Conservation (phyloP, 257 asterid species). For the Gentiana dahurica region DNA sequence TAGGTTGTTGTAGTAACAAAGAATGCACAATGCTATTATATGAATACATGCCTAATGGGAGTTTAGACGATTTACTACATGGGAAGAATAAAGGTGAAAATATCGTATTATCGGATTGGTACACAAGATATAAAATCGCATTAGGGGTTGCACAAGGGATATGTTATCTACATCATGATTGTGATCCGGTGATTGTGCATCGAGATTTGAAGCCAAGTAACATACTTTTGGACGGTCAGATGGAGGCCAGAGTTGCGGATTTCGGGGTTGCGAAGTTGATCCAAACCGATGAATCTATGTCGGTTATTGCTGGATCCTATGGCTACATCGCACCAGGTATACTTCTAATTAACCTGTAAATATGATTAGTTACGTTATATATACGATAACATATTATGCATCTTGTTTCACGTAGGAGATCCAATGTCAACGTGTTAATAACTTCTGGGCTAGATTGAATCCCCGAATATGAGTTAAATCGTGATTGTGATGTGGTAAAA, state of each 20-base stretch:
- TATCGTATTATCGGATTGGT: conserved; percentile 52
- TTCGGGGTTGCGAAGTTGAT: conserved; percentile 81
- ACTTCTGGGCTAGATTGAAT: no score
- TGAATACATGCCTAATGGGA: conserved; percentile 95
- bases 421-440: no score
- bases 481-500: no score
- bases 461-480: no score
- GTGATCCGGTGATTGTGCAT: conserved; percentile 72
- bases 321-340: conserved; percentile 97
- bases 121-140: conserved; percentile 57
- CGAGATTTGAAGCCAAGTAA: conserved; percentile 73
- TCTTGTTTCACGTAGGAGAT: no score
- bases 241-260: conserved; percentile 88
- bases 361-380: no score
- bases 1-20: conserved; percentile 65
- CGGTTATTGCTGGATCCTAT: conserved; percentile 81
- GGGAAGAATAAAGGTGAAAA: conserved; percentile 50
- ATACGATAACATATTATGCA: no score
- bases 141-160: conserved; percentile 92
- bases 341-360: neutral
- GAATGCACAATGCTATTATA: conserved; percentile 67
- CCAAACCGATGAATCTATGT: conserved; percentile 65
- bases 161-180: conserved; percentile 85
- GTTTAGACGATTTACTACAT: conserved; percentile 65
- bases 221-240: conserved; percentile 50